Base-by-base conservation (phyloP, 2,329 filamentous ascomycete species). In the Fusarium equiseti region DNA sequence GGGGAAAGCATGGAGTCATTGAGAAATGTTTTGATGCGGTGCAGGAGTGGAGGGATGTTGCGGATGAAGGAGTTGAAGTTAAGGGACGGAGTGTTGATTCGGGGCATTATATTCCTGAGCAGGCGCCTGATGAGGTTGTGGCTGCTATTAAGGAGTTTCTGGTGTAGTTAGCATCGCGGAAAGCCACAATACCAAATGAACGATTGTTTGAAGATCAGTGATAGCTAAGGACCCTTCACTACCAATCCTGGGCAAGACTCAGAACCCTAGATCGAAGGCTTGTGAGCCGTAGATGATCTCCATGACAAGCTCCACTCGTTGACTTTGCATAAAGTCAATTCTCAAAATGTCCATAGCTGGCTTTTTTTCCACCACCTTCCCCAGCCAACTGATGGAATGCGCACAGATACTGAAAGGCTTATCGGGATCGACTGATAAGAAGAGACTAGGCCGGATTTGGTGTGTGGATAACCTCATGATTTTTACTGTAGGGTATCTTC, bases 51-150 rank as follows among this genome's bases (percentile, higher is more conserved):
- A 79, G 67, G 52, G 81, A 80, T 52, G 85, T 89, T 16, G 75
- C 78, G 12, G 78, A 76, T 8, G 70, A 77, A 2, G 77, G 75
- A 0, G 77, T 81, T 8, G 11, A 44, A 2, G 82, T 85, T 1
- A 71, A 77, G 10, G 85, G 84, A 0, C 76, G 81, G 35, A 78
- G 73, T 4, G 79, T 88, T 10, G 79, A 85, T 20, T 81, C 83
- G 18, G 82, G 85, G 0, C 84, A 86, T 71, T 86, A 84, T 67
- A 81, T 85, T 26, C 80, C 85, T 1, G 87, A 89, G 68, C 83
- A 89, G 63, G 78, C 77, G 27, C 86, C 87, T 0, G 81, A 83
- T 13, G 82, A 82, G 4, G 78, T 87, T 26, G 77, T 85, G 31
- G 77, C 76, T 54, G 78, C 80, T 22, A 77, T 87, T 8, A 54